Base-by-base conservation (phyloP, 805 yeast species). In the Ogataea chonburiensis region DNA sequence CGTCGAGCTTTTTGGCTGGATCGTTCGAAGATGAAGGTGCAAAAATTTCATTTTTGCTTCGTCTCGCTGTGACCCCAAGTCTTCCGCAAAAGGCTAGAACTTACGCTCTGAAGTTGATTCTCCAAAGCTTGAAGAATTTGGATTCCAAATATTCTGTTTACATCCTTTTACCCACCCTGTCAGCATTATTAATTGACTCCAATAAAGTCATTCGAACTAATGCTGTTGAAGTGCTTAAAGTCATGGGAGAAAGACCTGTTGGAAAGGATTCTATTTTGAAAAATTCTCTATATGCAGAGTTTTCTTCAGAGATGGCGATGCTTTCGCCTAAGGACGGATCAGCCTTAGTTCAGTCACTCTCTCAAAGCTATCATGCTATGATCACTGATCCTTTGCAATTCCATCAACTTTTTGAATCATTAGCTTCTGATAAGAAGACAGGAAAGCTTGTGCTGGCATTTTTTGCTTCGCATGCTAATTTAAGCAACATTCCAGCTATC, bases 311-410 rank as follows among this genome's bases (percentile, higher is more conserved):
- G 12, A 58, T 83, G 33, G 75, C 81, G 17, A 64, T 80, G 36
- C 67, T 86, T 17, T 63, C 81, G 15, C 82, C 87, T 23, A 73
- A 73, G 29, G 95, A 87, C 53, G 76, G 78, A n/a, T 59, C 58
- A 14, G 37, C 49, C 2, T 60, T 85, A 45, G 40, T 75, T 11
- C 51, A 56, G 11, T 59, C 60, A 6, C 52, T 79, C 27, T 42
- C 64, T 39, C 62, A 66, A 17, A 46, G 58, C 38, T 48, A 54
- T 23, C 57, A 63, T 7, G 77, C 73, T 38, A 67, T 73, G 37
- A 60, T 66, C 14, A 57, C 79, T 43, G 88, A 81, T 46, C 60
- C 61, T 21, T 57, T 63, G 17, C 77, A 74, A 49, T 57, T 77
- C 41, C 55, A 68, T 37, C 41, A 61, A 44, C 45, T 50, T 18